phyloP scores from a whole-genome alignment of 768 basidiomycete genomes.

The Tricholoma saponaceum region DNA sequence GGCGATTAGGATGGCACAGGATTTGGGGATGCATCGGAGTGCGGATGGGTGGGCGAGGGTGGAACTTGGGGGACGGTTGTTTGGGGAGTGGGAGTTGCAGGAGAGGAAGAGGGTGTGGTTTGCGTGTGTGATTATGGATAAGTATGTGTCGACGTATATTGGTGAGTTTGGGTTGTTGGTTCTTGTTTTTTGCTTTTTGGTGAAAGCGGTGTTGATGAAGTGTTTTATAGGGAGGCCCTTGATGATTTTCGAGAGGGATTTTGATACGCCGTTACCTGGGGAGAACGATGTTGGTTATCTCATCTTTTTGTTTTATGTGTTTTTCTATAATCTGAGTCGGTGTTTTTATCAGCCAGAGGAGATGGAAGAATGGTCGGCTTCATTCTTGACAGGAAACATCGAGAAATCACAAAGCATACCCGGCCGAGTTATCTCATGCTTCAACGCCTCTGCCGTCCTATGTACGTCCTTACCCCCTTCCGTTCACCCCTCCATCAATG shows the following conservation, averaged over 20 bases:
- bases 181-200: conserved; percentile 3
- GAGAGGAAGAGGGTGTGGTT: conserved; percentile 76
- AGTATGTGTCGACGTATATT: conserved; percentile 77
- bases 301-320: not conserved
- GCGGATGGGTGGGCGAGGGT: conserved; percentile 74
- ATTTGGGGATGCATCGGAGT: conserved; percentile 77
- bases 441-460: conserved; percentile 69
- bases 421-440: conserved; percentile 63
- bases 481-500: not conserved
- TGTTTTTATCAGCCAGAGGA: conserved; percentile 52
- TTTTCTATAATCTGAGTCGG: not conserved
- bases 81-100: conserved; percentile 58
- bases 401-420: conserved; percentile 31
- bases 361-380: conserved; percentile 44
- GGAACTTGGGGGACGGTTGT: conserved; percentile 52
- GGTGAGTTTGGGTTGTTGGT: conserved; percentile 32
- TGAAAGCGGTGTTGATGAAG: conserved; percentile 1
- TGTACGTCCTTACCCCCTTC: conserved; percentile 39
- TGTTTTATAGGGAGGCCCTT: conserved; percentile 55
- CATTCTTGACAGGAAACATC: conserved; percentile 25
- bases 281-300: conserved; percentile 47
- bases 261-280: conserved; percentile 65
- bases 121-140: conserved; percentile 74
- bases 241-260: conserved; percentile 71
- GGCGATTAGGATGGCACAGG: conserved; percentile 92